These are phyloP conservation scores for Wickerhamiella nectarea DNA, from an alignment of 805 yeast species.

Conservation along the genomic window DNA sequence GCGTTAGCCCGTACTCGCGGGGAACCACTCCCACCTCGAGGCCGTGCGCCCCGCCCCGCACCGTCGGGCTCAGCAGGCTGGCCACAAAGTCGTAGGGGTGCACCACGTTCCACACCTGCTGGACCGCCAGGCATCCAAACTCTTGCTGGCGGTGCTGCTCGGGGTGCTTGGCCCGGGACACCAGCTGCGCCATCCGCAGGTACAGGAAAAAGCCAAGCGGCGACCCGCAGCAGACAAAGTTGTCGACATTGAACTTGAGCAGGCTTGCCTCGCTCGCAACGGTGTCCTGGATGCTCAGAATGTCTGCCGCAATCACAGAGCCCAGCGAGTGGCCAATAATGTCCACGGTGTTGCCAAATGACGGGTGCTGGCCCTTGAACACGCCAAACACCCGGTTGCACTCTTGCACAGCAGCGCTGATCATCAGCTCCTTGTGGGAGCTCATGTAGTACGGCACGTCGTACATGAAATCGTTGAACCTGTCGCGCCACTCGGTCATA, in stretches of 20 bases:
- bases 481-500: slow-evolving; percentile 56
- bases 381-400: slow-evolving; percentile 53
- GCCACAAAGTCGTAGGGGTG: slow-evolving; percentile 91
- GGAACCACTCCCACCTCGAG: slow-evolving; percentile 6
- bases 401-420: slow-evolving; percentile 52
- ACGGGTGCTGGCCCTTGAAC: slow-evolving; percentile 55
- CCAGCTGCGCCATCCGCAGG: slow-evolving; percentile 12
- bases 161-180: slow-evolving; percentile 8
- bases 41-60: slow-evolving; percentile 29
- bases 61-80: slow-evolving; percentile 72
- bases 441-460: slow-evolving; percentile 76
- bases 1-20: not conserved
- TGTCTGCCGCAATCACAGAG: slow-evolving; percentile 66
- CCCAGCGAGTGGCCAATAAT: slow-evolving; percentile 82
- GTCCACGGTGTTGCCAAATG: slow-evolving; percentile 45
- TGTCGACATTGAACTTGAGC: slow-evolving; percentile 57
- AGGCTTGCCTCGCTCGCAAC: slow-evolving; percentile 25
- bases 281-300: slow-evolving; percentile 35
- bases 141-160: slow-evolving; percentile 12
- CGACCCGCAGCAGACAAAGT: slow-evolving; percentile 36
- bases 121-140: slow-evolving; percentile 45
- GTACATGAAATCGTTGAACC: slow-evolving; percentile 73
- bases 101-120: slow-evolving; percentile 64
- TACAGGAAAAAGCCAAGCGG: slow-evolving; percentile 20
- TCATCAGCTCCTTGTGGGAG: slow-evolving; percentile 46